A percentile compares a stretch with the other conserved stretches of the same genome.
phyloP scores from a whole-genome alignment of 176 grass and related monocot species.

The barley (Hordeum vulgare) region DNA sequence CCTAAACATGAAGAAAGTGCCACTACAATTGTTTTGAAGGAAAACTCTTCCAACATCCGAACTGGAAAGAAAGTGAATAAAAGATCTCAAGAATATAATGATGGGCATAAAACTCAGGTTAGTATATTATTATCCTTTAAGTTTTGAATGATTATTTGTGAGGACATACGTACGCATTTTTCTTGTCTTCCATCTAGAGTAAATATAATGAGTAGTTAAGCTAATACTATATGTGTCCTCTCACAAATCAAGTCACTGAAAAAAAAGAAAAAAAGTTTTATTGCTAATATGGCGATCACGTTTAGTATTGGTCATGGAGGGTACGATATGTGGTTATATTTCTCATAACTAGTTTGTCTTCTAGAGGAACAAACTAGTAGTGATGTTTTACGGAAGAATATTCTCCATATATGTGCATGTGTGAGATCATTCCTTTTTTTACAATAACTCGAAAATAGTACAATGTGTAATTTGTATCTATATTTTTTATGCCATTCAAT shows the following conservation, averaged over 20 bases:
- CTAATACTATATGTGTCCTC: neutral
- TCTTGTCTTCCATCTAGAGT: neutral
- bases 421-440: neutral
- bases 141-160: neutral
- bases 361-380: neutral
- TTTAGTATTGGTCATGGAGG: neutral
- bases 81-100: neutral
- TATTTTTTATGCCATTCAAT: neutral
- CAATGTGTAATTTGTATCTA: neutral
- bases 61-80: neutral
- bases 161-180: neutral
- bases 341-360: too few relatives aligned
- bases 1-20: neutral
- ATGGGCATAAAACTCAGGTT: neutral
- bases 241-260: neutral
- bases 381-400: neutral
- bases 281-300: neutral
- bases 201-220: neutral
- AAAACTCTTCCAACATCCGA: neutral
- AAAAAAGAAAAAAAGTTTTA: neutral
- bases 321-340: neutral
- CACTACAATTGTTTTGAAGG: neutral
- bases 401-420: neutral
- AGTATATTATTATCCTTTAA: neutral
- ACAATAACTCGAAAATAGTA: neutral